Evolutionary conservation across 805 yeast genomes (phyloP).

Genomic region (Saccharomycopsis javanensis): DNA sequence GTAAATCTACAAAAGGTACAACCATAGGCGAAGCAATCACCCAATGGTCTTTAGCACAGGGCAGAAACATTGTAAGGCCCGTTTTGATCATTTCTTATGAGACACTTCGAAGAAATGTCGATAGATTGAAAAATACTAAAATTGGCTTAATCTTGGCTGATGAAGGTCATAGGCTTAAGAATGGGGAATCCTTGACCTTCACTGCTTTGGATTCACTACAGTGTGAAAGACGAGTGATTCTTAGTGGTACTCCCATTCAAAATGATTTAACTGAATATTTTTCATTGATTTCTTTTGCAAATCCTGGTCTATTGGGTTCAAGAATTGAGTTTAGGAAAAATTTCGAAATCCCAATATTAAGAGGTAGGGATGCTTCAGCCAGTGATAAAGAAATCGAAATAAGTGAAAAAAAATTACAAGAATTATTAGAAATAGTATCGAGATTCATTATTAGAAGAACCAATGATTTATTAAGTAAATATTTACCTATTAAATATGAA

Average conservation of each 20-base stretch:
- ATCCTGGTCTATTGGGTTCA: slow-evolving; percentile 86
- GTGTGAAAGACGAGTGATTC: slow-evolving; percentile 80
- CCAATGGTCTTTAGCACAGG: slow-evolving; percentile 82
- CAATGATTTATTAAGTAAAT: slow-evolving; percentile 87
- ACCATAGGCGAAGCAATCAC: slow-evolving; percentile 60
- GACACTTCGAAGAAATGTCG: slow-evolving; percentile 79
- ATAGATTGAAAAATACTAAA: slow-evolving; percentile 60
- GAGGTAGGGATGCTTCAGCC: slow-evolving; percentile 86
- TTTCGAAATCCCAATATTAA: slow-evolving; percentile 69
- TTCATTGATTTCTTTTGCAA: slow-evolving; percentile 81
- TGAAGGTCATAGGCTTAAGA: slow-evolving; percentile 75
- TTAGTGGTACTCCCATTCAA: slow-evolving; percentile 96
- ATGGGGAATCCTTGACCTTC: slow-evolving; percentile 88
- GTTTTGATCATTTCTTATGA: slow-evolving; percentile 92
- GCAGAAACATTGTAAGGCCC: slow-evolving; percentile 84
- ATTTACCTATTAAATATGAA: slow-evolving; percentile 91
- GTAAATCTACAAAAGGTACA: slow-evolving; percentile 64
- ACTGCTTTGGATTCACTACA: slow-evolving; percentile 76
- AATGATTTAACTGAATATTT: slow-evolving; percentile 92
- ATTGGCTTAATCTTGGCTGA: slow-evolving; percentile 82
- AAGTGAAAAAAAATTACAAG: slow-evolving; percentile 62
- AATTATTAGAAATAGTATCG: slow-evolving; percentile 68
- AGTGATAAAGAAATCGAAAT: slow-evolving; percentile 61
- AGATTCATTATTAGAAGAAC: slow-evolving; percentile 90
- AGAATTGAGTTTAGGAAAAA: slow-evolving; percentile 75